Evolutionary conservation across 129 eudicot species (phyloP), one percentile per base, ranked within the genome.

Genomic region (Gnaphalium uliginosum): DNA sequence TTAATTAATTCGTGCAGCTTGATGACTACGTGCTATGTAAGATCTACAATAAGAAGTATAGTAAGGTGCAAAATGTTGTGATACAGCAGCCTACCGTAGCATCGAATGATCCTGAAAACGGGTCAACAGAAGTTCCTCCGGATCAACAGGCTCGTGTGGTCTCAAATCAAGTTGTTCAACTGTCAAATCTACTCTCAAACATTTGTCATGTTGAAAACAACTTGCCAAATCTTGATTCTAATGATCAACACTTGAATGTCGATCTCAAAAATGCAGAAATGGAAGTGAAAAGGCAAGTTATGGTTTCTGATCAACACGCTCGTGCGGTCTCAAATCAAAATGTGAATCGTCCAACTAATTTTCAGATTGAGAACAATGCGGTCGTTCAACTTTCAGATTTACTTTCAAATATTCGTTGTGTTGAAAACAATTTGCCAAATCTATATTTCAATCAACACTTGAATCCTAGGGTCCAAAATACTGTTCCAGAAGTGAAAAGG

Each of bases 1-100:
- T 29, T 29, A 3, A 27, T 69, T 69, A 9, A 14, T 65, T 65
- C 43, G 54, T 46, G 68, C 74, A 76, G 80, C 32, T 76, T 58
- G 35, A 69, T 32, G 65, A 78, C 19, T 59, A 78, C 11, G 80
- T 66, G 17, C 37, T 76, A 5, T 66, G 66, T 56, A 76, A 35
- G 74, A 76, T 76, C 26, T 76, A 76, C 22, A 25, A n/a, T 32
- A 18, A 22, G 25, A 15, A 15, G 17, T 2, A 10, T 7, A 29
- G 2, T 23, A 63, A 27, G 30, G 22, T 10, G 41, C 4, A 4
- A 29, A 29, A 17, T 26, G 68, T 24, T 60, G 13, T 1, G 4
- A 60, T 24, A 24, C 66, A 33, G 70, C 50, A 32, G 25, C 51
- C 48, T 7, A 17, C 0, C n/a, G 63, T 23, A 6, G 8, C 5